phyloP scores from a whole-genome alignment of 768 basidiomycete species.

The Boletus speciosus region DNA sequence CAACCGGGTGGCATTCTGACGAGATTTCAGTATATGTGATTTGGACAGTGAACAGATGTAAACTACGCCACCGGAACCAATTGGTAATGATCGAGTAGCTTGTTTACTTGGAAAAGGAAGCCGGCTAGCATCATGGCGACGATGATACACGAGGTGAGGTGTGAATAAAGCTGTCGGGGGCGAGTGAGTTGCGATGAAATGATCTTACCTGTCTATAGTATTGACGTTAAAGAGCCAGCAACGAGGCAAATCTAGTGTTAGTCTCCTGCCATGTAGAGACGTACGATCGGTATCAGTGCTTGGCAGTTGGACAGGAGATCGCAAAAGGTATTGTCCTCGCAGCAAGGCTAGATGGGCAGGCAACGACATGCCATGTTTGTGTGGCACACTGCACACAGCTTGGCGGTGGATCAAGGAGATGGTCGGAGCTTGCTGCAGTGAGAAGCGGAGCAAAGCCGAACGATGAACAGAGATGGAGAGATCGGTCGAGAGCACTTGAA shows the following conservation, averaged over 20 bases:
- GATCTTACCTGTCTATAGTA: slow-evolving; percentile 7
- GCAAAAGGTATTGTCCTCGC: not conserved
- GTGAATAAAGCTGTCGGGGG: not conserved
- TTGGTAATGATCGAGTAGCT: slow-evolving; percentile 1
- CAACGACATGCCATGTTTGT: slow-evolving; percentile 8
- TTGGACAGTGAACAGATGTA: slow-evolving; percentile 7
- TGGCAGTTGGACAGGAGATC: not conserved
- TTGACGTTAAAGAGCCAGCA: not conserved
- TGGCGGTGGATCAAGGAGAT: slow-evolving; percentile 4
- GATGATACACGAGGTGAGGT: slow-evolving; percentile 1
- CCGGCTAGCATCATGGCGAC: not conserved
- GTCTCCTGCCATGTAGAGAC: slow-evolving; percentile 5
- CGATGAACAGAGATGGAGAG: not conserved
- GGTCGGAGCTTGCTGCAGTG: not conserved
- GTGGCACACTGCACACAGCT: not conserved
- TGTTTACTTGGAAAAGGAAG: slow-evolving; percentile 9
- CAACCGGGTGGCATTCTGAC: slow-evolving; percentile 15
- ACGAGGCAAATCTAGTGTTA: slow-evolving; percentile 1
- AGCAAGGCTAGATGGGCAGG: not conserved
- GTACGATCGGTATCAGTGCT: not conserved
- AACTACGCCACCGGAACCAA: slow-evolving; percentile 14
- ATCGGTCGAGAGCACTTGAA: slow-evolving; percentile 11
- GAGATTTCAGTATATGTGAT: slow-evolving; percentile 3
- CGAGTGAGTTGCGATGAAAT: slow-evolving; percentile 10
- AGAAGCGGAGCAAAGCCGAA: not conserved